Conservation (phyloP, 352 stramenopile genomes). For the Pythium oligandrum region DNA sequence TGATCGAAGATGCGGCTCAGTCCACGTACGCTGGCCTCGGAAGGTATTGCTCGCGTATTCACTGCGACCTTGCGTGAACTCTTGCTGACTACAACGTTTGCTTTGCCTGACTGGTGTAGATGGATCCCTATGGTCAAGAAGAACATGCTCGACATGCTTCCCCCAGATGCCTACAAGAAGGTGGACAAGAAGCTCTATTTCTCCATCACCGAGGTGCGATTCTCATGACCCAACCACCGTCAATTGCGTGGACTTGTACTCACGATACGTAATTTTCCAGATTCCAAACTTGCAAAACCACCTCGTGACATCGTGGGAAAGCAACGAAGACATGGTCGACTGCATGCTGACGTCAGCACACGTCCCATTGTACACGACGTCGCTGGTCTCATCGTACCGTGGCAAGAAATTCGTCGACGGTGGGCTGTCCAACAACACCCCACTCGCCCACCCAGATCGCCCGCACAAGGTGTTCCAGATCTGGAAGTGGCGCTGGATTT, state of each 20-base stretch:
- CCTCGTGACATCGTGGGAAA: conserved; percentile 61
- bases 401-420: conserved; percentile 73
- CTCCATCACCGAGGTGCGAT: conserved; percentile 53
- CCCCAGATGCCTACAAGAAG: conserved; percentile 53
- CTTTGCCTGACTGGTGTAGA: conserved; percentile 7
- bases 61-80: no score
- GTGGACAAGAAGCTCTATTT: conserved; percentile 73
- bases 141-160: conserved; percentile 58
- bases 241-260: not conserved
- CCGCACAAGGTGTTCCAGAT: conserved; percentile 80
- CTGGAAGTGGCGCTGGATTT: conserved; percentile 80
- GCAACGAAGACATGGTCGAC: conserved; percentile 82
- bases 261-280: conserved; percentile 1
- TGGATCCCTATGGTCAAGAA: conserved; percentile 76
- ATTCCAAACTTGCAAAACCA: conserved; percentile 62
- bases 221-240: not conserved
- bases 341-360: conserved; percentile 73
- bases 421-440: conserved; percentile 67
- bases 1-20: conserved; percentile 59
- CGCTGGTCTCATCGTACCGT: conserved; percentile 53
- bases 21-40: conserved; percentile 54
- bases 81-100: no score
- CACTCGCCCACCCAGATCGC: conserved; percentile 42
- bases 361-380: conserved; percentile 70
- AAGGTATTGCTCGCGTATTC: conserved; percentile 27